These are phyloP conservation scores for Abrus precatorius DNA, from an alignment of 306 rosid species.

Conservation along the genomic window DNA sequence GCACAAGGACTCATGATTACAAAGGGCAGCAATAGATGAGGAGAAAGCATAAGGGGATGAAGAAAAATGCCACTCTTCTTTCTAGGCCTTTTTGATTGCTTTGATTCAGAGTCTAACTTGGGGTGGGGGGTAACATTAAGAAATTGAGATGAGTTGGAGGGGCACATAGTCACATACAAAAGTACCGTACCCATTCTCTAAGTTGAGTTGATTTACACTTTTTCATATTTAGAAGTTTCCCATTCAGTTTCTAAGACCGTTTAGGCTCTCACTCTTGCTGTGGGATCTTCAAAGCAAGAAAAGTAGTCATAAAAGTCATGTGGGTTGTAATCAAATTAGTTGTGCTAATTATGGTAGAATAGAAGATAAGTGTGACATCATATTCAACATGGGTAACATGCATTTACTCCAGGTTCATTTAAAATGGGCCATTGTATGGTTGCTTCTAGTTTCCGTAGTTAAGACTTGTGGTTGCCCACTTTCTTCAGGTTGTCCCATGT, in stretches of 20 bases:
- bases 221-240: constrained; percentile 56
- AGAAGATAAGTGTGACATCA: constrained; percentile 52
- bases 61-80: constrained; percentile 52
- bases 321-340: constrained; percentile 46
- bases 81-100: constrained; percentile 47
- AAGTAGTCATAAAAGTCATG: constrained; percentile 44
- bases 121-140: constrained; percentile 17
- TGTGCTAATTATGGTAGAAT: constrained; percentile 56
- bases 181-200: constrained; percentile 44
- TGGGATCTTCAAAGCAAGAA: constrained; percentile 39
- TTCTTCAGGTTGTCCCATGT: constrained; percentile 45
- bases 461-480: constrained; percentile 41
- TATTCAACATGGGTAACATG: constrained; percentile 47
- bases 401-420: constrained; percentile 52
- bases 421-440: constrained; percentile 45
- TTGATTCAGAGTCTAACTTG: constrained; percentile 30
- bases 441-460: constrained; percentile 37
- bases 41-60: constrained; percentile 60
- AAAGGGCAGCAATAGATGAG: constrained; percentile 68
- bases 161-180: constrained; percentile 43
- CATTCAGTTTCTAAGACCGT: constrained; percentile 49
- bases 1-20: constrained; percentile 85
- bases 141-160: constrained; percentile 23
- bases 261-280: constrained; percentile 32
- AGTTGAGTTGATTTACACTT: constrained; percentile 46